Base-by-base conservation (phyloP, 495 filamentous ascomycete species). In the Penicillium salamii region DNA sequence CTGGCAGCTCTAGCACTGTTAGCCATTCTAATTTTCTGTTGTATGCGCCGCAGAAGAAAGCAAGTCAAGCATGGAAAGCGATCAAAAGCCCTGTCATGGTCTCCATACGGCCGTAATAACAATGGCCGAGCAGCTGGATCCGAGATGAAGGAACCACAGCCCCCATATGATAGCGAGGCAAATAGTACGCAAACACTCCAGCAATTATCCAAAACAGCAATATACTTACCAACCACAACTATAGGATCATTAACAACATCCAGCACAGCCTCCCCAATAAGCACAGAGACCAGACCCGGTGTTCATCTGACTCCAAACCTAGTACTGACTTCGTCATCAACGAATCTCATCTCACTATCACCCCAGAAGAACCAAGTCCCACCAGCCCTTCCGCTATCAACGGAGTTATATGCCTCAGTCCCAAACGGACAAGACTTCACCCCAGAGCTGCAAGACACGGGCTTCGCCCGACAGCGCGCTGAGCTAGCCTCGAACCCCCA, bases 391-490 rank as follows among this genome's bases (percentile, higher is more conserved):
- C 17, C 38, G 14, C 19, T 33, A n/a, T 26, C 52, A 42, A 48
- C 7, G 34, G 37, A 54, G 7, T 49, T 52, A 8, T 34, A 11
- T 38, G 39, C 35, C 20, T 37, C 45, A 19, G 49, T 55, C 19
- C 54, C 53, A 5, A 42, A n/a, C 11, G 34, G 38, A 14, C 33
- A 31, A 8, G 32, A 38, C 14, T 34, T 38, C 3, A 50, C 58
- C 11, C 52, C 62, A 3, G 67, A 72, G 19, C 59, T 74, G 20
- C 50, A 51, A 28, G 66, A 74, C 36, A 70, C 67, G 28, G 63
- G 54, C 4, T 62, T 70, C 57, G 54, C 59, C 41, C 62, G 61
- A 1, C 43, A 40, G 18, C 55, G 65, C 12, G 57, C 55, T 7
- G 70, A 74, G 50, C 53, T 74, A 15, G 46, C 70, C 1, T 40